Evolutionary conservation across 179 eudicot species (phyloP), one percentile per base, ranked within the genome.

Genomic region (Patellifolia procumbens): DNA sequence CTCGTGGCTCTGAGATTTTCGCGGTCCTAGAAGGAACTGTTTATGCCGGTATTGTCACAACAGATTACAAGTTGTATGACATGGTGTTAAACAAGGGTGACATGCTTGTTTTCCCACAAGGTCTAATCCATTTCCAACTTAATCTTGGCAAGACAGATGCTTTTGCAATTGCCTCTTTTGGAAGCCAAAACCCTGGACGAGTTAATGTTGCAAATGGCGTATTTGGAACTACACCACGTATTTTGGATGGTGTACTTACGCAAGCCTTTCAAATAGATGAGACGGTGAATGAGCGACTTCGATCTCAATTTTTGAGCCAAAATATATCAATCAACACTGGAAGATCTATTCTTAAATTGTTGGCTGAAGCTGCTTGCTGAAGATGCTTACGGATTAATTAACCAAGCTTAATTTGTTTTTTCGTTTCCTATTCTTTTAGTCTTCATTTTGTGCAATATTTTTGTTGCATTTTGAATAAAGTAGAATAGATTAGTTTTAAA

Each of bases 151-250:
- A 53, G 32, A 71, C 48, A 2, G n/a, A 29, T 70, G 85, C 84
- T 19, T 74, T 77, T 29, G 85, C 85, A 11, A 37, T 82, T 12
- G 82, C 80, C 28, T 65, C 73, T 6, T 80, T 84, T 22, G 77
- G 82, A 45, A 74, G 84, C 61, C 84, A 84, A 55, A 74, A 78
- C 15, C 84, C 85, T 0, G 85, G 83, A 28, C 55, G 78, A n/a
- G 61, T 70, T 16, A 46, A 82, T 29, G 55, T 85, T 22, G 76
- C 80, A 0, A 53, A 71, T 46, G 70, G 70, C 4, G 53, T 84
- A 15, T 84, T 84, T 43, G 81, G 87, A 7, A 60, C 87, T 2
- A 72, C 66, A 0, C 87, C 87, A 3, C 72, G 49, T 16, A 76
- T 78, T 9, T 20, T 76, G 3, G 49, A 59, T 67, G 84, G 79